Percentiles rank a stretch among this genome's conserved stretches.
These are phyloP conservation scores for Phytopythium delawarense DNA, from an alignment of 352 stramenopile species.

Conservation along the genomic window DNA sequence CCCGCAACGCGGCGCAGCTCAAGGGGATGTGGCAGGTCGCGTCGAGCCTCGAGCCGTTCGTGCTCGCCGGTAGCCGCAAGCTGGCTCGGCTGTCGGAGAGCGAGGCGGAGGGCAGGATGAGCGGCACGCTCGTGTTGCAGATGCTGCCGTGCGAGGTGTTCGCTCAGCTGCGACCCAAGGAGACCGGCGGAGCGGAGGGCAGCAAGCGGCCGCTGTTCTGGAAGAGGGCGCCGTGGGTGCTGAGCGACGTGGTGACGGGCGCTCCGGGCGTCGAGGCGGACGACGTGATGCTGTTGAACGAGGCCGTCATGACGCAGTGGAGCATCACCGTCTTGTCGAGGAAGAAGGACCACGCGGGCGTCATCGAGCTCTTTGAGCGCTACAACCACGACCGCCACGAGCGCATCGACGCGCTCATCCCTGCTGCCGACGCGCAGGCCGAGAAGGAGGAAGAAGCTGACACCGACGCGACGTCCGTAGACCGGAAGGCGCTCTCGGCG, in stretches of 20 bases:
- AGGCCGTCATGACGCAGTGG: constrained; percentile 18
- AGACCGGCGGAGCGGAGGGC: neutral
- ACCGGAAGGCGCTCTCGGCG: neutral
- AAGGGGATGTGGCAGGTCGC: constrained; percentile 25
- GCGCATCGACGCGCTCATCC: neutral
- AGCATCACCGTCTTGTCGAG: neutral
- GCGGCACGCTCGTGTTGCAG: constrained; percentile 22
- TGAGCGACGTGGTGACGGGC: neutral
- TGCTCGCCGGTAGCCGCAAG: constrained; percentile 10
- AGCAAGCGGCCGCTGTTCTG: neutral
- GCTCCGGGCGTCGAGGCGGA: neutral
- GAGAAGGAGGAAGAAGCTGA: neutral
- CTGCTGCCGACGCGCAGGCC: neutral
- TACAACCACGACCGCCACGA: constrained; percentile 22
- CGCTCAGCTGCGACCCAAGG: constrained; percentile 11
- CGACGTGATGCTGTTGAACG: constrained; percentile 28
- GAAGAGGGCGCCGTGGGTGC: neutral
- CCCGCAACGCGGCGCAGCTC: constrained; percentile 11
- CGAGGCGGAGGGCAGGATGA: neutral
- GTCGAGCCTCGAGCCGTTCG: constrained; percentile 25
- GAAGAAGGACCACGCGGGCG: neutral
- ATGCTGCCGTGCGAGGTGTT: constrained; percentile 32
- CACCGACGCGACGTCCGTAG: neutral
- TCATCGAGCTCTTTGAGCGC: constrained; percentile 25
- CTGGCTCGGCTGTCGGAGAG: constrained; percentile 10